These are phyloP conservation scores for Xylaria multiplex DNA, from an alignment of 2,329 filamentous ascomycete species.

Conservation along the genomic window DNA sequence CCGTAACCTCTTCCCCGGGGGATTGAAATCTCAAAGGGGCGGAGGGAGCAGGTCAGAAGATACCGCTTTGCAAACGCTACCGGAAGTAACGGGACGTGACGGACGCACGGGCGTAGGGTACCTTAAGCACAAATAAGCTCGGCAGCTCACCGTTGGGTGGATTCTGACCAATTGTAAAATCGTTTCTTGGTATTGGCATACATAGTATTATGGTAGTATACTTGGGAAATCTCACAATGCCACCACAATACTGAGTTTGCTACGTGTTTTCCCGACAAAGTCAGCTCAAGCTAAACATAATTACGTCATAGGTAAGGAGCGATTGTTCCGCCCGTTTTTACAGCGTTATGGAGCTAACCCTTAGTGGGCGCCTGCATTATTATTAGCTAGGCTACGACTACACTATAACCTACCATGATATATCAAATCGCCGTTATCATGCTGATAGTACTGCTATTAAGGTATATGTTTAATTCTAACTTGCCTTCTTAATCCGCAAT, in stretches of 20 bases:
- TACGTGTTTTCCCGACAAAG: not conserved
- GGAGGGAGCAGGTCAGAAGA: not conserved
- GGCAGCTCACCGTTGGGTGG: not conserved
- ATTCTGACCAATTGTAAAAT: not conserved
- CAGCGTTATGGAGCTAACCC: not conserved
- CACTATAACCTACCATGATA: no score
- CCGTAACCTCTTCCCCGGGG: not conserved
- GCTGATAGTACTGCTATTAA: no score
- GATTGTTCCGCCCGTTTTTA: not conserved
- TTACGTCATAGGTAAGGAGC: constrained; percentile 4
- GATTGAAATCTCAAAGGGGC: not conserved
- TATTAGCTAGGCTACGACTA: no score
- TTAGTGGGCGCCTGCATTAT: not conserved
- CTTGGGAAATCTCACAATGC: not conserved
- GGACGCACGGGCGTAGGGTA: not conserved
- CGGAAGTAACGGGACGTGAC: constrained; percentile 4
- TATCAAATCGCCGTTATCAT: no score
- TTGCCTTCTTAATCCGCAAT: no score
- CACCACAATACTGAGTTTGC: not conserved
- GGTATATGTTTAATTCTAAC: no score
- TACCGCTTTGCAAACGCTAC: not conserved
- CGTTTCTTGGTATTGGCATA: not conserved
- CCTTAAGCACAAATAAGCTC: not conserved
- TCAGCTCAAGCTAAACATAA: not conserved
- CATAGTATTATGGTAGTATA: not conserved